Conservation (phyloP, 768 basidiomycete species). For the Mycena indigotica region DNA sequence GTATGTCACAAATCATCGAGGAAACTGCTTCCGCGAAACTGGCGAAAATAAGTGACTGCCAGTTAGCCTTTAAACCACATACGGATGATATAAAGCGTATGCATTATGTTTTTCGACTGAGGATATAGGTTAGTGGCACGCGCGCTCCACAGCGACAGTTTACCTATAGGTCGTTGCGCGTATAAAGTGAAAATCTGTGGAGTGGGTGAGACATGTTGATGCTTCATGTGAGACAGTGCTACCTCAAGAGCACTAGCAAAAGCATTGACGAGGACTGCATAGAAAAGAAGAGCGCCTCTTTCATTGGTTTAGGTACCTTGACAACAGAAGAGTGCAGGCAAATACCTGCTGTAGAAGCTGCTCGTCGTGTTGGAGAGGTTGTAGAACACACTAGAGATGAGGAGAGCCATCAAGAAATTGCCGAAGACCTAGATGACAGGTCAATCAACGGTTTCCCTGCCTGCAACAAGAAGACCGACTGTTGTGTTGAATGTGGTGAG, state of each 20-base stretch:
- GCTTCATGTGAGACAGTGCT: no score
- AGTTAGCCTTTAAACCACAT: not conserved
- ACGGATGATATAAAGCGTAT: slow-evolving; percentile 45
- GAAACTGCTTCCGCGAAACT: slow-evolving; percentile 40
- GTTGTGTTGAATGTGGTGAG: slow-evolving; percentile 24
- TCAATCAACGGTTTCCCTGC: not conserved
- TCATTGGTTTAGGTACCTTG: no score
- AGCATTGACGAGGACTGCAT: slow-evolving; percentile 40
- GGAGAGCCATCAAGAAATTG: slow-evolving; percentile 22
- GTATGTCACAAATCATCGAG: slow-evolving; percentile 41
- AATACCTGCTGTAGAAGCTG: slow-evolving; percentile 45
- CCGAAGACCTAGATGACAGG: slow-evolving; percentile 16
- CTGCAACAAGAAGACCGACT: not conserved
- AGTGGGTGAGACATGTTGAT: not conserved
- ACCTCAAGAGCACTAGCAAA: slow-evolving; percentile 38
- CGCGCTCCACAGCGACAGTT: not conserved
- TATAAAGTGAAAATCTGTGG: slow-evolving; percentile 31
- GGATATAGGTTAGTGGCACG: no score
- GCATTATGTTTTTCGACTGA: slow-evolving; percentile 40
- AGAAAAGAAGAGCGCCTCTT: slow-evolving; percentile 47
- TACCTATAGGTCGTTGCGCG: slow-evolving; percentile 36
- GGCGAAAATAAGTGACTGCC: not conserved
- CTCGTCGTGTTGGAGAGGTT: slow-evolving; percentile 37
- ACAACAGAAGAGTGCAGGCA: no score
- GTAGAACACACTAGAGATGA: slow-evolving; percentile 43